Percentiles rank a stretch among this genome's conserved stretches.
Evolutionary conservation across 2,329 filamentous ascomycete genomes (phyloP).

Genomic region (Hypoxylon sp.): DNA sequence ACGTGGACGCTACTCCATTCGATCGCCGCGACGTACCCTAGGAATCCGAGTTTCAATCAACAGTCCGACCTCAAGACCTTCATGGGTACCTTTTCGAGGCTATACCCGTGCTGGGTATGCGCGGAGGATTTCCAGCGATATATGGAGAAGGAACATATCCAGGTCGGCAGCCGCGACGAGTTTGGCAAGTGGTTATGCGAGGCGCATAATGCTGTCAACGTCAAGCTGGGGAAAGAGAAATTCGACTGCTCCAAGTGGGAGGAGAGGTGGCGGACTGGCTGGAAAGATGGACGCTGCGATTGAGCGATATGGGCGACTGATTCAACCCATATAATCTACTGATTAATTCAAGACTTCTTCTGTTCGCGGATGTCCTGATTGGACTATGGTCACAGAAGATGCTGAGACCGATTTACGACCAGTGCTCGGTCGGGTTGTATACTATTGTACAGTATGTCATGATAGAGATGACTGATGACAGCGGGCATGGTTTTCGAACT

Average conservation of each 20-base stretch:
- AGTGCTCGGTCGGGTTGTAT: constrained; percentile 26
- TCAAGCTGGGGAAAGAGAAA: constrained; percentile 88
- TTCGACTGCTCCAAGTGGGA: constrained; percentile 96
- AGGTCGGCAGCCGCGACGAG: constrained; percentile 72
- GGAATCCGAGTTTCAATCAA: constrained; percentile 74
- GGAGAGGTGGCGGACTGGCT: constrained; percentile 94
- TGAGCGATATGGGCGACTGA: constrained; percentile 25
- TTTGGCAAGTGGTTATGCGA: constrained; percentile 88
- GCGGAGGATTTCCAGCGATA: constrained; percentile 91
- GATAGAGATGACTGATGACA: constrained; percentile 30
- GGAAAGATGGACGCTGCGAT: constrained; percentile 77
- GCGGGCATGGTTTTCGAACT: constrained; percentile 36
- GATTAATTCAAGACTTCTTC: constrained; percentile 2
- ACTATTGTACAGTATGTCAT: constrained; percentile 32
- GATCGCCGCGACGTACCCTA: constrained; percentile 89
- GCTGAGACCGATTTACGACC: constrained; percentile 50
- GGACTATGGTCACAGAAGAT: not conserved
- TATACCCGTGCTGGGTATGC: constrained; percentile 97
- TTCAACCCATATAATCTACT: not conserved
- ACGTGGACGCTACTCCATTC: constrained; percentile 96
- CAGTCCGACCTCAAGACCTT: constrained; percentile 85
- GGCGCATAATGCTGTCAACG: constrained; percentile 89
- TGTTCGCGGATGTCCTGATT: not conserved
- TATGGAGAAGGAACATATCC: constrained; percentile 79
- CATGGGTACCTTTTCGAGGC: constrained; percentile 82